Evolutionary conservation across 306 rosid species (phyloP).

Genomic region (Leucaena leucocephala): DNA sequence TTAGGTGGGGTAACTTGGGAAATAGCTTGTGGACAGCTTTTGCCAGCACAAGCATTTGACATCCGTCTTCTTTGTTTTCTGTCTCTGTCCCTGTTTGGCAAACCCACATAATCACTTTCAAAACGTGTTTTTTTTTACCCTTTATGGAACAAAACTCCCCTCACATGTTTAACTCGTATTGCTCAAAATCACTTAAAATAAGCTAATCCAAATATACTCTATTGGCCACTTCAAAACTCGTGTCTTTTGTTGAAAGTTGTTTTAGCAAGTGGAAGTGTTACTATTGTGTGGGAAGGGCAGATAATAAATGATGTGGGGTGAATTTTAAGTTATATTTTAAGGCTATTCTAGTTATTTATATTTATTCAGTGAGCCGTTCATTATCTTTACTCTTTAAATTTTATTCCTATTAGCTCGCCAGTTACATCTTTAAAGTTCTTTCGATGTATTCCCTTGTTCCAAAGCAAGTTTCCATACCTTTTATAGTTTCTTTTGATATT

Average conservation of each 20-base stretch:
- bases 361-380: slow-evolving; percentile 35
- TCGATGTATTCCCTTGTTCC: slow-evolving; percentile 31
- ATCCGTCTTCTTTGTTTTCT: not conserved
- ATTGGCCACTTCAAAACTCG: too few relatives aligned
- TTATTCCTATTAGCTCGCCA: slow-evolving; percentile 27
- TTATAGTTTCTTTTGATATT: slow-evolving; percentile 30
- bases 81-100: not conserved
- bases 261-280: not conserved
- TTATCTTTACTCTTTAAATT: slow-evolving; percentile 36
- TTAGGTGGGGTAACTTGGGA: slow-evolving; percentile 5
- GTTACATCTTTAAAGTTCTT: slow-evolving; percentile 32
- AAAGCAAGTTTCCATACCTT: slow-evolving; percentile 27
- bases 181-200: too few relatives aligned
- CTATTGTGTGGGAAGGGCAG: not conserved
- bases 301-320: not conserved
- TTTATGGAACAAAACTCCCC: too few relatives aligned
- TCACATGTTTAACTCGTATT: too few relatives aligned
- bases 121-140: too few relatives aligned
- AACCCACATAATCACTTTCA: too few relatives aligned
- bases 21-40: slow-evolving; percentile 5
- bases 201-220: too few relatives aligned
- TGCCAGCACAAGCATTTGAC: slow-evolving; percentile 8
- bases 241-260: not conserved
- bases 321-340: not conserved
- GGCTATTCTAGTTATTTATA: slow-evolving; percentile 36